Evolutionary conservation across 345 rosid species (phyloP), one percentile per base, ranked within the genome.

Genomic region (Noccaea bulbosa): DNA sequence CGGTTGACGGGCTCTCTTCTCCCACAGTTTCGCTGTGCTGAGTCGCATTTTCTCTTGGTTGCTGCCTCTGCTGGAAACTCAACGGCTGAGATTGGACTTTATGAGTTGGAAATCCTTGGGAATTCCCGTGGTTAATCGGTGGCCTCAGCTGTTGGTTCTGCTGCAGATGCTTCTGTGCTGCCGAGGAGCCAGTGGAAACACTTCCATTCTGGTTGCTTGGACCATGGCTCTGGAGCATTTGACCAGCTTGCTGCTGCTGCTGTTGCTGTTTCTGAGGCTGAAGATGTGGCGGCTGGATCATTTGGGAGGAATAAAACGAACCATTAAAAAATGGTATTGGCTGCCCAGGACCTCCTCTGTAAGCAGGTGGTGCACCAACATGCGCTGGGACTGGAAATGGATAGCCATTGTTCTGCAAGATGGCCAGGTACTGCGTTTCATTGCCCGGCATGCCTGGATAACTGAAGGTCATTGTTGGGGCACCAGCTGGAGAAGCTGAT

Each of bases 351-450:
- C 87, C 63, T 60, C 93, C 97, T 75, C 98, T 78, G 47, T 87
- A 95, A 44, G 86, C 56, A 27, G 97, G 86, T 0, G 83, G 78
- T 33, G 93, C 76, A 17, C 96, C 96, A 30, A 95, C 89, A 81
- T 91, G 99, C 7, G 97, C 81, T 11, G 99, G 91, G 48, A 91
- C 83, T 8, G 98, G 88, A 82, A 88, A 92, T 1, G 97, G 82
- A 51, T 87, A 95, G 9, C 78, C 85, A 64, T 83, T 86, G 67
- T 90, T 95, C 85, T 83, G 99, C 81, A 95, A 62, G 62, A 95
- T 81, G 6, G 99, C 98, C 76, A 95, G 76, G 80, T 88, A 95
- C 66, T 86, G 99, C 27, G 97, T 83, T 74, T 95, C 99, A 70
- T 78, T 91, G 46, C 88, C 93, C 0, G 93, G 86, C 78, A 92